A percentile compares a stretch with the other conserved stretches of the same genome.
Evolutionary conservation across 1,139 yeast genomes (phyloP).

Genomic region (Torulaspora pretoriensis): DNA sequence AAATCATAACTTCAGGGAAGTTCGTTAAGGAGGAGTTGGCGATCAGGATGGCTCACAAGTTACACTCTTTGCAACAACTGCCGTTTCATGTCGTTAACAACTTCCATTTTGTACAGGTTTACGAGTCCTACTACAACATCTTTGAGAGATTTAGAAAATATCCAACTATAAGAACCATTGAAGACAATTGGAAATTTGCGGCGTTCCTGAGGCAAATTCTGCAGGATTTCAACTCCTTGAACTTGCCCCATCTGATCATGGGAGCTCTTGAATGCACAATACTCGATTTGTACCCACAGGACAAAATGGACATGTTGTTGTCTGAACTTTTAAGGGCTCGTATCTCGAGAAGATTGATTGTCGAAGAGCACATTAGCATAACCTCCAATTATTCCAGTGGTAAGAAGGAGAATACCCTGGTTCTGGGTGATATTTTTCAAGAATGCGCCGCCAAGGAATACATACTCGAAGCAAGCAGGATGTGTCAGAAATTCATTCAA

Average conservation of each 20-base stretch:
- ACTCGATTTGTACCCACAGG: constrained; percentile 56
- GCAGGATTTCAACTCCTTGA: constrained; percentile 68
- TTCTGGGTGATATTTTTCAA: constrained; percentile 82
- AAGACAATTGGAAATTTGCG: constrained; percentile 74
- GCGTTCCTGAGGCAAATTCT: constrained; percentile 56
- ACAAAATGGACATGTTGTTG: constrained; percentile 65
- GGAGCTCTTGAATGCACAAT: constrained; percentile 84
- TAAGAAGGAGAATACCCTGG: constrained; percentile 41
- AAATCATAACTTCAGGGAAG: constrained; percentile 75
- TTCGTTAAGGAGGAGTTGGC: constrained; percentile 85
- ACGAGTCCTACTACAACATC: constrained; percentile 82
- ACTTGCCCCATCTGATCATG: constrained; percentile 85
- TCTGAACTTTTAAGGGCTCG: constrained; percentile 76
- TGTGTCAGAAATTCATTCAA: constrained; percentile 50
- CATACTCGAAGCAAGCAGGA: constrained; percentile 40
- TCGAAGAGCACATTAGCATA: constrained; percentile 82
- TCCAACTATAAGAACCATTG: constrained; percentile 59
- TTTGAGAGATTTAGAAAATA: constrained; percentile 79
- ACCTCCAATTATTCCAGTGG: constrained; percentile 55
- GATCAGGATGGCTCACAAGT: constrained; percentile 73
- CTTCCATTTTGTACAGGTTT: constrained; percentile 78
- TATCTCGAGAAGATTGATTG: constrained; percentile 82
- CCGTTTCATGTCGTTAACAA: constrained; percentile 85
- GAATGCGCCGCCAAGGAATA: constrained; percentile 73
- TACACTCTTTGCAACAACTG: constrained; percentile 70